Evolutionary conservation across 306 rosid genomes (phyloP).

Genomic region (Casuarina equisetifolia): DNA sequence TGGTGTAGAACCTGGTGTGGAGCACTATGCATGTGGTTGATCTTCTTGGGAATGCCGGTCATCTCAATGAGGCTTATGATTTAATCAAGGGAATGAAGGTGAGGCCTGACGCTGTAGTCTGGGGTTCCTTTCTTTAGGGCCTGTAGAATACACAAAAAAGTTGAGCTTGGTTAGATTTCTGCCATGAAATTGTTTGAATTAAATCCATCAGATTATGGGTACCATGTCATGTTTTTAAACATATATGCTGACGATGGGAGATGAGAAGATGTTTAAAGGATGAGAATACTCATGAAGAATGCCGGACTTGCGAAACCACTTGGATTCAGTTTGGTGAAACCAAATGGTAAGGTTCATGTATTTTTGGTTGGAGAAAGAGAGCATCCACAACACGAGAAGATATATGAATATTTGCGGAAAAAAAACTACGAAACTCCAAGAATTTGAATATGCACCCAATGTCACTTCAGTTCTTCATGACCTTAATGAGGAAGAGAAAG

Average conservation of each 20-base stretch:
- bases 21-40: slow-evolving; percentile 83
- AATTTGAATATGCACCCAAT: slow-evolving; percentile 57
- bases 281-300: slow-evolving; percentile 66
- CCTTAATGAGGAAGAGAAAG: slow-evolving; percentile 79
- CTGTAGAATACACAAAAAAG: slow-evolving; percentile 69
- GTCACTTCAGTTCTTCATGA: slow-evolving; percentile 67
- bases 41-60: slow-evolving; percentile 77
- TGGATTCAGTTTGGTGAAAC: slow-evolving; percentile 76
- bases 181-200: slow-evolving; percentile 66
- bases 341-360: slow-evolving; percentile 65
- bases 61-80: slow-evolving; percentile 60
- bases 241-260: slow-evolving; percentile 80
- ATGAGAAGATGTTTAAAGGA: slow-evolving; percentile 70
- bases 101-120: slow-evolving; percentile 63
- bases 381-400: slow-evolving; percentile 66
- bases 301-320: slow-evolving; percentile 64
- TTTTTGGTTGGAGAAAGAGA: slow-evolving; percentile 77
- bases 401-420: slow-evolving; percentile 55
- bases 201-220: slow-evolving; percentile 71
- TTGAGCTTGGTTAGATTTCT: slow-evolving; percentile 68
- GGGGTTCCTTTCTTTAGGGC: slow-evolving; percentile 83
- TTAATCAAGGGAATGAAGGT: slow-evolving; percentile 69
- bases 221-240: slow-evolving; percentile 70
- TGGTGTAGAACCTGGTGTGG: slow-evolving; percentile 64
- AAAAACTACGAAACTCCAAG: slow-evolving; percentile 59